phyloP scores from a whole-genome alignment of 306 rosid genomes.

The Quillaja saponaria region DNA sequence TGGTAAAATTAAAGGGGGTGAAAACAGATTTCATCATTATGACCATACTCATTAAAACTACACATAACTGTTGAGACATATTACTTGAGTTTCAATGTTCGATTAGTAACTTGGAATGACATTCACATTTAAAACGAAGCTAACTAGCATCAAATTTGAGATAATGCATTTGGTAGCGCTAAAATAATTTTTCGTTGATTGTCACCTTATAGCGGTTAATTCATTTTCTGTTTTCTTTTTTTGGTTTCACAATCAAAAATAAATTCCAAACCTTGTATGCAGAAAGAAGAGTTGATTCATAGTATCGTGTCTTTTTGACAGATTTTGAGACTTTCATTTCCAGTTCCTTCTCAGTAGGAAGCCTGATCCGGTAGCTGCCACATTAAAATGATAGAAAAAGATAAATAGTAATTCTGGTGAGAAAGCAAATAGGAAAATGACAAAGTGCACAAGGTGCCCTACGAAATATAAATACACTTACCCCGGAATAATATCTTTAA shows the following conservation, averaged over 20 bases:
- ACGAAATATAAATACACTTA: slow-evolving; percentile 31
- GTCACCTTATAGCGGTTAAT: too few species aligned
- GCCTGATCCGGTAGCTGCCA: slow-evolving; percentile 86
- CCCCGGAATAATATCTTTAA: slow-evolving; percentile 95
- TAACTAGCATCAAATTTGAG: too few species aligned
- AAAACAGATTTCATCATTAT: slow-evolving; percentile 11
- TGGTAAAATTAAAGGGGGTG: slow-evolving; percentile 10
- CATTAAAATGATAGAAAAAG: slow-evolving; percentile 21
- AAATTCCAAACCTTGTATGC: slow-evolving; percentile 72
- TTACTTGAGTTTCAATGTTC: too few species aligned
- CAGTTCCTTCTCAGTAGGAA: slow-evolving; percentile 91
- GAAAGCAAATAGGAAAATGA: slow-evolving; percentile 6
- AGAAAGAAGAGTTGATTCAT: slow-evolving; percentile 89
- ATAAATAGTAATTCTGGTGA: background rate
- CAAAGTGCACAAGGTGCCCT: slow-evolving; percentile 24
- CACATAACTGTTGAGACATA: background rate
- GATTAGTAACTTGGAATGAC: too few species aligned
- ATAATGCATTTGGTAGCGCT: too few species aligned
- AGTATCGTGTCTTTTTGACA: slow-evolving; percentile 79
- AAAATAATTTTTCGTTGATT: too few species aligned
- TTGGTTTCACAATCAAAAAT: background rate
- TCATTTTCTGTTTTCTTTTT: too few species aligned
- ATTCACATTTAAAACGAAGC: too few species aligned
- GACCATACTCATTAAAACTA: background rate
- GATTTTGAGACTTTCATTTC: slow-evolving; percentile 94